Base-by-base conservation (phyloP, 495 filamentous ascomycete genomes). In the Tetracladium setigerum region DNA sequence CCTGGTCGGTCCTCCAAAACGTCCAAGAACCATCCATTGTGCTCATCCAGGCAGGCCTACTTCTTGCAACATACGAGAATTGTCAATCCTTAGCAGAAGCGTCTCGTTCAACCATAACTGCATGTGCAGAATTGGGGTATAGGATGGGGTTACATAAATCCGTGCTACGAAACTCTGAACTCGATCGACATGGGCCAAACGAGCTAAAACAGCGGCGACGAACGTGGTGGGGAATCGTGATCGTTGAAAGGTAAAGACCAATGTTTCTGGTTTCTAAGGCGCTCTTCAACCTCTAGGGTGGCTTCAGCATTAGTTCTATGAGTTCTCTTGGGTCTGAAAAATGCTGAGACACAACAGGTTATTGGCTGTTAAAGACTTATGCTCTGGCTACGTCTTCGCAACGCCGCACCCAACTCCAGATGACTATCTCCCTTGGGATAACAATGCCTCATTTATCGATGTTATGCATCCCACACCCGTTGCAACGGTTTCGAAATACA, bases 211-310 rank as follows among this genome's bases (percentile, higher is more conserved):
- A 5, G 8, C 36, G 30, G 18, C 10, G 27, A 31, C 27, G 17
- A 38, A 5, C 49, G 2, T 57, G 50, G 54, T 57, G 54, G 54
- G 42, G 35, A 5, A 42, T 53, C 30, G 35, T 53, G 9, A 44
- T 57, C 8, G 36, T 53, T 22, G 54, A 57, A 49, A 41, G 54
- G 54, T 53, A 44, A n/a, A n/a, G n/a, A n/a, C n/a, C n/a, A n/a
- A n/a, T n/a, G n/a, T n/a, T n/a, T n/a, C n/a, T n/a, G n/a, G n/a
- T n/a, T n/a, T n/a, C n/a, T n/a, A n/a, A n/a, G n/a, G n/a, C n/a
- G n/a, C n/a, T n/a, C n/a, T n/a, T n/a, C n/a, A n/a, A n/a, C n/a
- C n/a, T n/a, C n/a, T n/a, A n/a, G n/a, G n/a, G n/a, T n/a, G n/a
- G n/a, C n/a, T n/a, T n/a, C n/a, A n/a, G n/a, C n/a, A n/a, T n/a